Evolutionary conservation across 352 stramenopile species (phyloP), one percentile per base, ranked within the genome.

Genomic region (Paralagenidium karlingii): DNA sequence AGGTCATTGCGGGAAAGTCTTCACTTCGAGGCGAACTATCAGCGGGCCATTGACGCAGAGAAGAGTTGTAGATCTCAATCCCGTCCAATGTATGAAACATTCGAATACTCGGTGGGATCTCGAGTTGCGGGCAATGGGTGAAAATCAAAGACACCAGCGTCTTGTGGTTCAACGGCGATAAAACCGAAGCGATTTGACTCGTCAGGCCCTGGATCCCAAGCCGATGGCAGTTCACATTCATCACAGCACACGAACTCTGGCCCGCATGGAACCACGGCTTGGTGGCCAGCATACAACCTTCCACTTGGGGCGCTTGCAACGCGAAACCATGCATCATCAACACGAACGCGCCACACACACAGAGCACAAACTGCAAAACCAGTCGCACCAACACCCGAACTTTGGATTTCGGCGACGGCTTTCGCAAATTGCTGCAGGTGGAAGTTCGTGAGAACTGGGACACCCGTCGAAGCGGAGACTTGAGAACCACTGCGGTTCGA

Each of bases 21-120:
- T n/a, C n/a, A n/a, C n/a, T n/a, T n/a, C 19, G 32, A 37, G 11
- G 53, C 13, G 25, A 24, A 8, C 40, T 45, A 11, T 18, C 13
- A 3, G 24, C 6, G 6, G 44, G 19, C 51, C 51, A 58, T 0
- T 26, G 21, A 8, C 8, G 25, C 9, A 58, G 38, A 8, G 45
- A 34, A 8, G 38, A 49, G 41, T 59, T 55, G 46, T 51, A 54
- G 22, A 58, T 28, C n/a, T 42, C 37, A 16, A 55, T 13, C 1
- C 32, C 32, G 28, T 49, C 51, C 2, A 59, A 34, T 11, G 47
- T 24, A 11, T 8, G 13, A 18, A 55, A 45, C 12, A 10, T 13
- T 18, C 24, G 37, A 36, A 54, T 49, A 9, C 30, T 31, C 0
- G 7, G 6, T 3, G 45, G 45, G 1, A 58, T 31, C 20, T 58